Evolutionary conservation across 78 protist species (phyloP), one percentile per base, ranked within the genome.

Genomic region (Dictyostelium citrinum): DNA sequence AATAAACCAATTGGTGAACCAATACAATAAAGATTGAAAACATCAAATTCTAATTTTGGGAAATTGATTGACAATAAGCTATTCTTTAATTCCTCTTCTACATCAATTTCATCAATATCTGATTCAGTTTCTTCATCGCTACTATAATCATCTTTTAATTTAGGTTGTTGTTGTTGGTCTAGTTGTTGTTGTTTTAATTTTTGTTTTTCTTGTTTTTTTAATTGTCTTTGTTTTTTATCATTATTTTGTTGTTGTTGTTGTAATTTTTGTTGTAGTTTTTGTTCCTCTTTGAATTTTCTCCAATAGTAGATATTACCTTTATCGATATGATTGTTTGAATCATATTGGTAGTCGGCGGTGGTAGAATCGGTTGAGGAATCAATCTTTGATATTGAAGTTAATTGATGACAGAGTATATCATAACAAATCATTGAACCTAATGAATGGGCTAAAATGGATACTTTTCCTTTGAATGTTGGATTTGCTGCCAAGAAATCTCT

Each of bases 391-490:
- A 46, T 10, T 8, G 16, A 1, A 5, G 55, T 41, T n/a, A 35
- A 46, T 67, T 83, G 90, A 77, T 86, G 74, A 29, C 84, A 76
- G 0, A 86, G 67, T 39, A 86, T 76, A 45, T 86, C 92, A 31
- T 60, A 86, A 55, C 83, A 24, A 4, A 86, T 86, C 84, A 86
- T 61, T 17, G 70, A 41, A 17, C 92, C 92, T 7, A 86, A 5
- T 41, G 92, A 86, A 64, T 86, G 92, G 6, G 92, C 92, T 20
- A 86, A 29, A 22, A 86, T 61, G 5, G 81, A 80, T 7, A 86
- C 92, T 43, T 86, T 86, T 5, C 92, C 92, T 20, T 43, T 86
- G 67, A 86, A 86, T 10, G 55, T 77, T 60, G 92, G 92, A 77
- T 77, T 58, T 11, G 24, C 39, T 6, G 20, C 43, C 1, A 77